Evolutionary conservation across 139 green algal species (phyloP).

Genomic region (Picochlorum costavermella): DNA sequence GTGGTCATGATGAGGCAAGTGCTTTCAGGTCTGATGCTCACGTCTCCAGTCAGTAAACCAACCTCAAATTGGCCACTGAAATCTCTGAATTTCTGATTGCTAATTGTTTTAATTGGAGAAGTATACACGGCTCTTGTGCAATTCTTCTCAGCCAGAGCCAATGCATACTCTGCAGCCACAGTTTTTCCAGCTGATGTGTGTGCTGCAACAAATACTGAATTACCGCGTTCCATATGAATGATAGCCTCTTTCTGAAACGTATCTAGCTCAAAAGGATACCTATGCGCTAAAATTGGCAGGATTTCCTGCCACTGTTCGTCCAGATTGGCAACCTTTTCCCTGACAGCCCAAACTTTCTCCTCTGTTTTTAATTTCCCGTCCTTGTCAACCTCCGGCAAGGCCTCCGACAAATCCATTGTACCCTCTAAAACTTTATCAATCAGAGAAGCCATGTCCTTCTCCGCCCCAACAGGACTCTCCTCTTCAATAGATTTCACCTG

Average conservation of each 20-base stretch:
- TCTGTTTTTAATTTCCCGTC: background rate
- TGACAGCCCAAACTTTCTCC: slow-evolving; percentile 14
- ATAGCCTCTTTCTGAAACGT: slow-evolving; percentile 90
- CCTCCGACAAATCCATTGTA: background rate
- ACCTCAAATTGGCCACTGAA: slow-evolving; percentile 80
- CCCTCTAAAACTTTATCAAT: no score
- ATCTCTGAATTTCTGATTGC: slow-evolving; percentile 98
- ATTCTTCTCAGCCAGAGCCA: slow-evolving; percentile 78
- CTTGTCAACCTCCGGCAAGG: background rate
- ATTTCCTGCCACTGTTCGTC: slow-evolving; percentile 16
- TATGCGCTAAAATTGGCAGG: slow-evolving; percentile 24
- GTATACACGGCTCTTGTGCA: slow-evolving; percentile 85
- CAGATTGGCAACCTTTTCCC: slow-evolving; percentile 24
- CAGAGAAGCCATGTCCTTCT: no score
- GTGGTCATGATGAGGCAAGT: slow-evolving; percentile 97
- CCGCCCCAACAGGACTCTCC: no score
- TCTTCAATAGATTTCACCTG: no score
- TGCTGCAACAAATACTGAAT: slow-evolving; percentile 85
- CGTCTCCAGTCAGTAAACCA: slow-evolving; percentile 91
- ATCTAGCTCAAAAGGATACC: slow-evolving; percentile 64
- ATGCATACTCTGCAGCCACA: slow-evolving; percentile 94
- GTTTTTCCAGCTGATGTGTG: slow-evolving; percentile 96
- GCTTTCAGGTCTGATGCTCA: slow-evolving; percentile 78
- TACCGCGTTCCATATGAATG: slow-evolving; percentile 53
- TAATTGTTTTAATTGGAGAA: slow-evolving; percentile 97